phyloP scores from a whole-genome alignment of 106 monocot genomes.

The Chionographis japonica region DNA sequence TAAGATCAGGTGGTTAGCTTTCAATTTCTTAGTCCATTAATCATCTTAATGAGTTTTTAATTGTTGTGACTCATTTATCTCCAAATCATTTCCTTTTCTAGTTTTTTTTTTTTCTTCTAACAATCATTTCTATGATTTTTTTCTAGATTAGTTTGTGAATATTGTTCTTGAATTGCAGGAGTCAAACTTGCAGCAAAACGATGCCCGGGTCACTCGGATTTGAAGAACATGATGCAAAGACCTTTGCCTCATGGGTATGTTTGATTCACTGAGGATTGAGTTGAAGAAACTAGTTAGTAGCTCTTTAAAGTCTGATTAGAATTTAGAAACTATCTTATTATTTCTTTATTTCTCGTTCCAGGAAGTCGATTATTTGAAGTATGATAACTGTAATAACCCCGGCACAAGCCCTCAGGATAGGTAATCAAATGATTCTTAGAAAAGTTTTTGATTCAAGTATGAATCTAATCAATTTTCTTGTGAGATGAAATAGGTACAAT shows the following conservation, averaged over 20 bases:
- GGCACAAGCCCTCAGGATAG: conserved; percentile 31
- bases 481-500: conserved; percentile 40
- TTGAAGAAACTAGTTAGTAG: neutral
- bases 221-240: conserved; percentile 85
- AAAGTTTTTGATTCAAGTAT: neutral
- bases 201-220: conserved; percentile 87
- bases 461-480: no score
- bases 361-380: conserved; percentile 89
- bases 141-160: neutral
- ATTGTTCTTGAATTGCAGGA: conserved; percentile 27
- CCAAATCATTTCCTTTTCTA: no score
- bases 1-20: no score
- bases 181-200: conserved; percentile 58
- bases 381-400: conserved; percentile 74
- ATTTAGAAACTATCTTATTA: no score
- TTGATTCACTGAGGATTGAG: neutral
- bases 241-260: conserved; percentile 79
- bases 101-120: no score
- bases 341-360: conserved; percentile 10
- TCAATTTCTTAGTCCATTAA: no score
- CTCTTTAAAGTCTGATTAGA: no score
- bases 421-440: conserved; percentile 18
- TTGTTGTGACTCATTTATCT: no score
- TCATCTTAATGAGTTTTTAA: no score
- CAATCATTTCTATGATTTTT: no score